Conservation (phyloP, 495 filamentous ascomycete species). For the Tuber melanosporum region DNA sequence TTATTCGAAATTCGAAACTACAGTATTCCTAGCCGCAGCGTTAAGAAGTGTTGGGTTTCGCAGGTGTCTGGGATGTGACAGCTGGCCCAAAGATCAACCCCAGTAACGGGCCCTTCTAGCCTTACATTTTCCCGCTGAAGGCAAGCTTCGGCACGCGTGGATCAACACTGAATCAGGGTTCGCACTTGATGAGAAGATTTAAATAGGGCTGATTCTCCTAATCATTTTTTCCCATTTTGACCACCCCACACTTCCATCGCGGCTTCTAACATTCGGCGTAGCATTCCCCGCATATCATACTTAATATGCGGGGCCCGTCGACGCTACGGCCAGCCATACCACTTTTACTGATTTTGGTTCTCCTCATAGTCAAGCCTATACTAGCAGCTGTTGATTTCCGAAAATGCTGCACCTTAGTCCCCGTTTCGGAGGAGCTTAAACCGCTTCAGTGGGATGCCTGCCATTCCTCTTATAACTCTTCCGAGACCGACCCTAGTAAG, state of each 20-base stretch:
- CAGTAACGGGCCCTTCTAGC: not conserved
- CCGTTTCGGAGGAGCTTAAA: slow-evolving; percentile 24
- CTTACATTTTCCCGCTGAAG: not conserved
- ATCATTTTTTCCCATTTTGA: not conserved
- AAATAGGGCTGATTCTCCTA: not conserved
- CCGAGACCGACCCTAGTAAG: slow-evolving; percentile 33
- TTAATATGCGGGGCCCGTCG: not conserved
- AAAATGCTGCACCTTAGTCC: slow-evolving; percentile 34
- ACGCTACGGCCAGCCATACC: not conserved
- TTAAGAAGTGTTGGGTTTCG: not conserved
- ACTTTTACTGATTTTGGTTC: slow-evolving; percentile 3
- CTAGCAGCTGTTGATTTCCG: slow-evolving; percentile 25
- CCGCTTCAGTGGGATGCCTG: slow-evolving; percentile 34
- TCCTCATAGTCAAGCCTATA: slow-evolving; percentile 2
- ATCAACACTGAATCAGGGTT: not conserved
- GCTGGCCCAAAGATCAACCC: slow-evolving; percentile 11
- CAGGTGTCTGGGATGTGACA: slow-evolving; percentile 23
- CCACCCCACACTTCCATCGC: not conserved
- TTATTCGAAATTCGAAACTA: not conserved
- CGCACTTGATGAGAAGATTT: not conserved
- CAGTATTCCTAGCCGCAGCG: not conserved
- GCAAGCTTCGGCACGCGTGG: not conserved
- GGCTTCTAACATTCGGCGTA: not conserved
- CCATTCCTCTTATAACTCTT: slow-evolving; percentile 27
- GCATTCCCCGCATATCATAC: not conserved